These are phyloP conservation scores for Colletotrichum sp. DNA, from an alignment of 2,329 filamentous ascomycete genomes.

Conservation along the genomic window DNA sequence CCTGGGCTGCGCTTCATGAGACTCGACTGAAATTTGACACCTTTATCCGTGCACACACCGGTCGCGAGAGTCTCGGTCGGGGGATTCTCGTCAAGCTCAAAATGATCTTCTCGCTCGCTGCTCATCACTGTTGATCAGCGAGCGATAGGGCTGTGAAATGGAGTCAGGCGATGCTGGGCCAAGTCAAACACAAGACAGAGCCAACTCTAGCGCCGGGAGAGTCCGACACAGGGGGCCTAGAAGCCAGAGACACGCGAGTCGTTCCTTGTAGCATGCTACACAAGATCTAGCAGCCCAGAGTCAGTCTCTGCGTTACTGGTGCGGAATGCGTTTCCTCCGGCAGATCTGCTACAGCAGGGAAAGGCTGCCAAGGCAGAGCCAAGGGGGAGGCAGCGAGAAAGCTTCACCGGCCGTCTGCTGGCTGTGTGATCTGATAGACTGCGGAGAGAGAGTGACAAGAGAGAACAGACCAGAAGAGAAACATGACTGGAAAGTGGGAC, in stretches of 20 bases:
- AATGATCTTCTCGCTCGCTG: background rate
- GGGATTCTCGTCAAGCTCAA: background rate
- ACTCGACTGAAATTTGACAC: background rate
- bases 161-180: background rate
- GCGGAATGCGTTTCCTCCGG: slow-evolving; percentile 7
- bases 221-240: background rate
- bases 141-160: background rate
- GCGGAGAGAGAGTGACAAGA: background rate
- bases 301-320: background rate
- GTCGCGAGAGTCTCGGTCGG: background rate
- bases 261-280: slow-evolving; percentile 5
- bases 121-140: background rate
- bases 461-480: background rate
- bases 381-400: background rate
- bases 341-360: slow-evolving; percentile 11
- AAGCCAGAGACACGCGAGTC: background rate
- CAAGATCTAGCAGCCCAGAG: background rate
- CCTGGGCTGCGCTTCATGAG: background rate
- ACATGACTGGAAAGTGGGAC: background rate
- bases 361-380: slow-evolving; percentile 7
- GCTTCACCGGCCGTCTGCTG: background rate
- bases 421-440: background rate
- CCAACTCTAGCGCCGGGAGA: background rate
- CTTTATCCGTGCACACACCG: background rate
- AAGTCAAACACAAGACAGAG: background rate